Evolutionary conservation across 441 rosid genomes (phyloP).

Genomic region (California macrophylla): DNA sequence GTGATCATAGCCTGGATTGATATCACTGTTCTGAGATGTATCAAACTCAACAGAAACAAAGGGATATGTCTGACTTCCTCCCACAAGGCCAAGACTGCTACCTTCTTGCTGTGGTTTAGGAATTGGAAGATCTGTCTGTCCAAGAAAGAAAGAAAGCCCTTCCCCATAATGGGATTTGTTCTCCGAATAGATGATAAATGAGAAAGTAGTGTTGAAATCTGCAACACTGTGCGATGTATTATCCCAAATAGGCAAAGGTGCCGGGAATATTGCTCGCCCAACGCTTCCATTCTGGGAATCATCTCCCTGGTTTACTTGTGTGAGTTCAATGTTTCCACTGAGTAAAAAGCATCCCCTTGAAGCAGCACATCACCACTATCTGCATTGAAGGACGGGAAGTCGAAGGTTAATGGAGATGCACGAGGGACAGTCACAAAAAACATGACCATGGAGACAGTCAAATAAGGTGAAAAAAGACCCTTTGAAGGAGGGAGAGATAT

Average conservation of each 20-base stretch:
- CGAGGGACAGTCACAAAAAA: neutral
- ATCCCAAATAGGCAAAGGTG: conserved; percentile 14
- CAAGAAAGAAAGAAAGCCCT: conserved; percentile 45
- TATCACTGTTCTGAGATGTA: conserved; percentile 22
- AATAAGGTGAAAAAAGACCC: conserved; percentile 29
- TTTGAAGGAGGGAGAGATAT: neutral
- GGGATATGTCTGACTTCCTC: conserved; percentile 22
- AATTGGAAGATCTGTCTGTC: conserved; percentile 23
- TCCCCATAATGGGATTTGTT: conserved; percentile 15
- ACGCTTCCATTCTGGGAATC: neutral
- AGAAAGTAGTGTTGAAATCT: conserved; percentile 35
- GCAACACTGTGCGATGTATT: conserved; percentile 22
- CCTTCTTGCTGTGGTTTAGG: conserved; percentile 23
- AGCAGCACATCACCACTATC: neutral
- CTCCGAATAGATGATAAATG: conserved; percentile 29
- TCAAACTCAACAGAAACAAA: conserved; percentile 41
- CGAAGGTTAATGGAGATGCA: neutral
- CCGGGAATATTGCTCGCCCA: neutral
- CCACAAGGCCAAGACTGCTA: conserved; percentile 28
- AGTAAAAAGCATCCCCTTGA: neutral
- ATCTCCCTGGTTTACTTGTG: neutral
- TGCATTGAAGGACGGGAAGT: neutral
- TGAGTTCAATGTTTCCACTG: neutral
- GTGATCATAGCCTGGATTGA: conserved; percentile 42
- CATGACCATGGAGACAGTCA: neutral